A percentile compares a stretch with the other conserved stretches of the same genome.
Evolutionary conservation across 2,329 filamentous ascomycete species (phyloP).

Genomic region (Aspergillus arachidicola): DNA sequence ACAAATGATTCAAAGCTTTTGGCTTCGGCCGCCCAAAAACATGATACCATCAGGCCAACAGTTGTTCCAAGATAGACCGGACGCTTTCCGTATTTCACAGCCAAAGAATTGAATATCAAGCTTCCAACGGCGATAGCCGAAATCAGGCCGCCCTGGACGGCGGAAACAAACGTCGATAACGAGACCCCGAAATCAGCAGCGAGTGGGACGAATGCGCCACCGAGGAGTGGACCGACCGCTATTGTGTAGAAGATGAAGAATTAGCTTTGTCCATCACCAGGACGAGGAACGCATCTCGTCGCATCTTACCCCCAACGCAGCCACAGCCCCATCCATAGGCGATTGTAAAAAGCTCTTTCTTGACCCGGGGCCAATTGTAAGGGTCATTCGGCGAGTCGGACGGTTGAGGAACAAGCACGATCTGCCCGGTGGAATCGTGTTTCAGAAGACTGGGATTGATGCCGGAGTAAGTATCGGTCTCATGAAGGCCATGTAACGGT

Average conservation of each 20-base stretch:
- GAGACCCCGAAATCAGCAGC: constrained; percentile 35
- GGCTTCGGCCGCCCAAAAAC: background rate
- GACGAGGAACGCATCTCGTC: constrained; percentile 34
- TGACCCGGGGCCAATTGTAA: constrained; percentile 28
- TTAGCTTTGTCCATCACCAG: constrained; percentile 31
- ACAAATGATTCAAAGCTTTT: constrained; percentile 23
- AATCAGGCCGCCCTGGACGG: constrained; percentile 40
- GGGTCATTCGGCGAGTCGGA: constrained; percentile 29
- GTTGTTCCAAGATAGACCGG: constrained; percentile 40
- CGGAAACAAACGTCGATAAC: constrained; percentile 37
- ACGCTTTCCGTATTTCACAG: constrained; percentile 43
- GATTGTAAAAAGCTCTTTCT: constrained; percentile 43
- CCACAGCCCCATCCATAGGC: constrained; percentile 43
- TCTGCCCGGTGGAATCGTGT: constrained; percentile 32
- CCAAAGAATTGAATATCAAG: constrained; percentile 39
- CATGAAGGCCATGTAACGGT: constrained; percentile 18
- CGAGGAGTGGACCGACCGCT: background rate
- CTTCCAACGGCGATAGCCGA: constrained; percentile 39
- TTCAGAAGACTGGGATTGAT: constrained; percentile 33
- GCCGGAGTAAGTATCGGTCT: constrained; percentile 9
- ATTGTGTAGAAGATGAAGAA: background rate
- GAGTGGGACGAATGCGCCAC: constrained; percentile 27
- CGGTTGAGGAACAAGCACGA: constrained; percentile 30
- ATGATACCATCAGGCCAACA: constrained; percentile 18
- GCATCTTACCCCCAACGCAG: constrained; percentile 48